Evolutionary conservation across 148 eudicot species (phyloP), one percentile per base, ranked within the genome.

Genomic region (Fagopyrum tataricum): DNA sequence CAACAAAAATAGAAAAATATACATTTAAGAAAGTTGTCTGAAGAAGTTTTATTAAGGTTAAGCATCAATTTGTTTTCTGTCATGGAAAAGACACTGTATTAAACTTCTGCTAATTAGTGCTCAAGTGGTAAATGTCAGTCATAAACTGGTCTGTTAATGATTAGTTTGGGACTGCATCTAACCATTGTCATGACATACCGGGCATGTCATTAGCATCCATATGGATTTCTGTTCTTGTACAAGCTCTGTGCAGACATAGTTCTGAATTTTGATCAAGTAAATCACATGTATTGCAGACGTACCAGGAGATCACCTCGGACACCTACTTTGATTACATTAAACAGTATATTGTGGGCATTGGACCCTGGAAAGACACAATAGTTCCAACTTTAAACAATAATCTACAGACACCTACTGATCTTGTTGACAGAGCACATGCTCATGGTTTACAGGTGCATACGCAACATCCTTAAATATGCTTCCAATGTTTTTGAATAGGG

Each of bases 291-390:
- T 43, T 81, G 78, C 96, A 95, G 99, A 83, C 96, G 43, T 95
- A 78, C 69, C 43, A 67, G 78, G 99, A 95, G 79, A 91, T 95
- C 87, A 95, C 97, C 76, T 95, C 99, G 17, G 93, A 95, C 77
- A 78, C 78, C n/a, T 91, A 95, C 70, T 72, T 95, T 10, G 83
- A 88, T 74, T 90, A 82, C 79, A 91, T 95, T 62, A 91, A 82
- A 74, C 78, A 88, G 1, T 91, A 86, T 56, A 89, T 94, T 2
- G 90, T 90, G 52, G 99, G 97, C 55, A 92, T 95, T 71, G 99
- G 94, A 78, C 99, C 99, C 40, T 91, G 96, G 96, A 95, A 95
- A 83, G 99, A 95, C 75, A 91, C 88, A 1, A 10, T 91, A 17
- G 92, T 90, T 86, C 89, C 91, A 41, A 89, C 77, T 23, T 80